Conservation (phyloP, 2,329 filamentous ascomycete species). For the Fusarium sarcochroum region DNA sequence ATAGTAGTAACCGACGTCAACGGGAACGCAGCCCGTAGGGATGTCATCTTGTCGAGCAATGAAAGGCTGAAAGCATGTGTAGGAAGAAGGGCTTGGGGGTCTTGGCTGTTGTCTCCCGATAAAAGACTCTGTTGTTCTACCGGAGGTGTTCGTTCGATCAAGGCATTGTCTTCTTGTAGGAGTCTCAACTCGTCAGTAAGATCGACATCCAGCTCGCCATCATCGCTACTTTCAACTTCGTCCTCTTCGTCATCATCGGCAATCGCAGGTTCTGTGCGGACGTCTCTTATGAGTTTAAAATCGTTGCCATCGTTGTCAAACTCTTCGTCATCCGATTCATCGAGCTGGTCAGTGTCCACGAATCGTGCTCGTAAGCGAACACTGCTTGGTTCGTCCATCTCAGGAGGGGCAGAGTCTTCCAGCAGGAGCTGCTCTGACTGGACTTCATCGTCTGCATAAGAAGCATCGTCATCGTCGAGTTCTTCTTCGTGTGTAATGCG, state of each 20-base stretch:
- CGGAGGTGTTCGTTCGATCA: slow-evolving; percentile 25
- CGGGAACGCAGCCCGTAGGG: slow-evolving; percentile 62
- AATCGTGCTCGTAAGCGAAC: slow-evolving; percentile 41
- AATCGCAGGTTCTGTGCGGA: neutral
- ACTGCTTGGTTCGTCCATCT: slow-evolving; percentile 32
- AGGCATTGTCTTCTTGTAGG: slow-evolving; percentile 42
- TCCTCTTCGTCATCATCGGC: slow-evolving; percentile 42
- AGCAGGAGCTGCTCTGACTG: slow-evolving; percentile 49
- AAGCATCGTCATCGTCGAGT: slow-evolving; percentile 53
- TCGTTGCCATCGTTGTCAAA: slow-evolving; percentile 50
- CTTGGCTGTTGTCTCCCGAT: neutral
- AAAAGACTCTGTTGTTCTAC: slow-evolving; percentile 16
- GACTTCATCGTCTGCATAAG: slow-evolving; percentile 53
- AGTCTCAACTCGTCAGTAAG: slow-evolving; percentile 43
- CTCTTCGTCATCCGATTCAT: slow-evolving; percentile 34
- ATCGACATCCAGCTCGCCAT: slow-evolving; percentile 30
- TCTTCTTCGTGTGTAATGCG: slow-evolving; percentile 64
- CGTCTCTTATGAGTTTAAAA: slow-evolving; percentile 16
- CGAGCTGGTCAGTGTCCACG: slow-evolving; percentile 37
- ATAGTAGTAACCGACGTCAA: slow-evolving; percentile 53
- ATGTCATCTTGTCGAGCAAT: slow-evolving; percentile 52
- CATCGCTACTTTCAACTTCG: slow-evolving; percentile 31
- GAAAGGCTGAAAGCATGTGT: slow-evolving; percentile 28
- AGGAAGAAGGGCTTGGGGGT: neutral
- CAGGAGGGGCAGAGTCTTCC: slow-evolving; percentile 47